Evolutionary conservation across 2,329 filamentous ascomycete genomes (phyloP), one percentile per base, ranked within the genome.

Genomic region (Ophiostoma perfectum): DNA sequence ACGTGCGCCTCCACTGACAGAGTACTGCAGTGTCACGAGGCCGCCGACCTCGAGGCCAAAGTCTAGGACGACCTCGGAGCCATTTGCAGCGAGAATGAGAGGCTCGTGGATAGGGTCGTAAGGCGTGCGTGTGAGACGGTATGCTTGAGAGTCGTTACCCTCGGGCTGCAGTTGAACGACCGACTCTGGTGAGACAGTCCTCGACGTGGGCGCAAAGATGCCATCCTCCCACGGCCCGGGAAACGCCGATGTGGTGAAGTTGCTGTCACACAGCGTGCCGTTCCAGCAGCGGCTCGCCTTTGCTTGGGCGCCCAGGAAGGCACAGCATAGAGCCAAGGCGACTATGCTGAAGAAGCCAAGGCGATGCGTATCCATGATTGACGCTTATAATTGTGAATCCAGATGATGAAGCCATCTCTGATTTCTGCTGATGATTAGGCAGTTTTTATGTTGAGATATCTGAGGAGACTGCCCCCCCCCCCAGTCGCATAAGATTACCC

Each of bases 41-140:
- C 85, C 85, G 49, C 84, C 85, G 5, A 87, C 83, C 73, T 87
- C 83, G 38, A 80, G 77, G 4, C 84, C 84, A 73, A 88, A 88
- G 74, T 88, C 85, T 68, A 86, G 84, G 1, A 86, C 81, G 1
- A 85, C 74, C n/a, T 79, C 78, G 3, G 82, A 84, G 11, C 81
- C 83, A 72, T 86, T 85, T 11, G 79, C 78, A 9, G 36, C 65
- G 2, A 77, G 71, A 11, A 65, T 58, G 3, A 71, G 68, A 5
- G 70, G 45, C 36, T 41, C 39, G 2, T 44, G 60, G n/a, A 3
- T 8, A 3, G 44, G 49, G 2, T 42, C n/a, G 39, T 42, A 42
- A 16, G 60, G 16, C 2, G 39, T 42, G 7, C 60, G 14, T 27
- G 39, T 18, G 14, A 18, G 60, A 42, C 27, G 27, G 27, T 27